phyloP scores from a whole-genome alignment of 1,284 basidiomycete species.

The Coniophora puteana region DNA sequence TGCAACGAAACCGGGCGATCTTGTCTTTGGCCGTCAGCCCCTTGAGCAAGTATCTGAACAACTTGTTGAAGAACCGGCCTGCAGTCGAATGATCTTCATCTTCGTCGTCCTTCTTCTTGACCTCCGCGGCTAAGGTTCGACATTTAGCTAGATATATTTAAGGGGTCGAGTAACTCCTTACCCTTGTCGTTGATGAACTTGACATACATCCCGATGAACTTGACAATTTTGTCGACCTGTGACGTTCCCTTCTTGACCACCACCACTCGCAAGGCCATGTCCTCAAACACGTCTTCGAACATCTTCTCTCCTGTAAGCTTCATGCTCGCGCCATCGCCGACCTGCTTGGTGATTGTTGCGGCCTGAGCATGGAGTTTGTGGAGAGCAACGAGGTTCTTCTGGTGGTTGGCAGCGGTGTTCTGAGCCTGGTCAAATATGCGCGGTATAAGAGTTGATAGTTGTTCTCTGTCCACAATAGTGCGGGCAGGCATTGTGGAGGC shows the following conservation, averaged over 20 bases:
- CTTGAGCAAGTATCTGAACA: conserved; percentile 77
- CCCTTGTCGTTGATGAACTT: conserved; percentile 79
- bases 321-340: conserved; percentile 46
- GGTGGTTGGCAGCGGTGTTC: conserved; percentile 78
- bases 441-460: conserved; percentile 34
- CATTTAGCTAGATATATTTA: neutral
- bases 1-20: conserved; percentile 77
- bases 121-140: conserved; percentile 28
- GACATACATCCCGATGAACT: conserved; percentile 83
- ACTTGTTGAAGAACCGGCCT: conserved; percentile 69
- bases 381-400: conserved; percentile 88
- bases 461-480: conserved; percentile 25
- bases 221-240: conserved; percentile 79
- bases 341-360: conserved; percentile 50
- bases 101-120: conserved; percentile 32
- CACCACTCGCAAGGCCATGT: conserved; percentile 69
- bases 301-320: conserved; percentile 76
- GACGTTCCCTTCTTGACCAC: conserved; percentile 82
- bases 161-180: conserved; percentile 33
- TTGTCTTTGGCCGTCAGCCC: conserved; percentile 93
- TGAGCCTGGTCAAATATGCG: conserved; percentile 84
- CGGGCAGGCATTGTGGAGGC: conserved; percentile 32
- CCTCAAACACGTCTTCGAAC: conserved; percentile 76
- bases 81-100: conserved; percentile 72
- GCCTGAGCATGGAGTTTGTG: conserved; percentile 80